These are phyloP conservation scores for Thalassia testudinum DNA, from an alignment of 116 monocot species.

Conservation along the genomic window DNA sequence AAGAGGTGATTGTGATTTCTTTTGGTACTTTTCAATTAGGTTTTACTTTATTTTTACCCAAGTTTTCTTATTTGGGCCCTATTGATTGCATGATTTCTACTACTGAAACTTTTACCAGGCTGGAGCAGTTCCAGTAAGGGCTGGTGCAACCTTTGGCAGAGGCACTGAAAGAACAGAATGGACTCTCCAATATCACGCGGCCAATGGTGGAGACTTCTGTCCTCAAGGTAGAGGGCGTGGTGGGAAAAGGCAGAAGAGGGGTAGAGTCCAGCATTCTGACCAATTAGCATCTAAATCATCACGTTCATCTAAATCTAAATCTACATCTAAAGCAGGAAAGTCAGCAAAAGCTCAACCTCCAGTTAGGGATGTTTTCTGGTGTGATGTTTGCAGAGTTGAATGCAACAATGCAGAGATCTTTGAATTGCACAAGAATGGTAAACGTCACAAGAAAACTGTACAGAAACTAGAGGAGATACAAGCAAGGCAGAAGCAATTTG, in stretches of 20 bases:
- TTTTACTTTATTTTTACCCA: too few relatives aligned
- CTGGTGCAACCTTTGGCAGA: too few relatives aligned
- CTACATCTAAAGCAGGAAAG: neutral
- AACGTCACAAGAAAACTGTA: slow-evolving; percentile 55
- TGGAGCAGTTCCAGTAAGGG: too few relatives aligned
- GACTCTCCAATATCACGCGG: too few relatives aligned
- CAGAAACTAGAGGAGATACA: slow-evolving; percentile 10
- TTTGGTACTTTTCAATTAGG: too few relatives aligned
- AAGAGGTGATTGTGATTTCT: too few relatives aligned
- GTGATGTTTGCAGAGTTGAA: slow-evolving; percentile 62
- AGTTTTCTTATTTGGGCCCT: too few relatives aligned
- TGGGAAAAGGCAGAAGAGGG: slow-evolving; percentile 8
- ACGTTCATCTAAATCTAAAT: slow-evolving; percentile 1
- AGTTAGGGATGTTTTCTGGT: slow-evolving; percentile 30
- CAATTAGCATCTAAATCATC: neutral
- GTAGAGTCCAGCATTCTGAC: slow-evolving; percentile 5
- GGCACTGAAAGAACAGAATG: too few relatives aligned
- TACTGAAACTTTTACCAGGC: too few relatives aligned
- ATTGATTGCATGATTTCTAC: too few relatives aligned
- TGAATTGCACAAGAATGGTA: slow-evolving; percentile 63
- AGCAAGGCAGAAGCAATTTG: slow-evolving; percentile 2
- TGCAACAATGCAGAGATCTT: slow-evolving; percentile 61
- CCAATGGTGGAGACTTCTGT: slow-evolving; percentile 3
- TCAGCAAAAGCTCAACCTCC: neutral
- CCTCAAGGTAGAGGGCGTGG: slow-evolving; percentile 13